Base-by-base conservation (phyloP, 225 moss, liverwort and hornwort genomes). In the Physcomitrellopsis africana region DNA sequence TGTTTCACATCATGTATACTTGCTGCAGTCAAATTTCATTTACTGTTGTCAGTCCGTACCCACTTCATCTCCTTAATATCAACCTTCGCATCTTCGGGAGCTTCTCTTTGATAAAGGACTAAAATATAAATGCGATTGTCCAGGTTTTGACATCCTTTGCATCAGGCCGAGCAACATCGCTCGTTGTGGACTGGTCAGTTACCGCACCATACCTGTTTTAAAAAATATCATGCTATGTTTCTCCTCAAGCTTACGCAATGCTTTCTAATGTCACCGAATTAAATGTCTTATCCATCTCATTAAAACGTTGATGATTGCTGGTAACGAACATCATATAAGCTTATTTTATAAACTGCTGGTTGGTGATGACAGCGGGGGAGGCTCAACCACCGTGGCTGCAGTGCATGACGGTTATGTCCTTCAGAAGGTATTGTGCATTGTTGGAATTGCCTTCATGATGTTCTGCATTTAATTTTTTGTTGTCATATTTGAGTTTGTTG, bases 351-450 rank as follows among this genome's bases (percentile, higher is more conserved):
- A 54, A 32, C 67, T 66, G 51, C 32, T 76, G 45, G 71, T 52
- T 72, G 68, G 65, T 68, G 69, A 29, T 76, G 70, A 77, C 66
- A 92, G 92, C 76, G 94, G 95, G 70, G 95, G 95, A 60, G 92
- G 91, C 19, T 92, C 95, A 49, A 95, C 95, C 51, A 95, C 92
- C 1, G 91, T 95, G 68, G 95, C 92, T 3, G 95, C 95, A 76
- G 95, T 95, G 55, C 95, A 95, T 75, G 95, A 95, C 80, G 92
- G 95, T 69, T 95, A 92, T 70, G 95, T 95, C 29, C 85, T 92
- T 71, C 95, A 91, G 37, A 92, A 95, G 93, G 92, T 92, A 84
- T 32, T 59, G 24, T 22, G 53, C 9, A 32, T 60, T 59, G 2
- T 76, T 66, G 64, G 48, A 16, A 15, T 53, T 74, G 4, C 45